Conservation (phyloP, 345 rosid species). For the Rhodomyrtus tomentosa region DNA sequence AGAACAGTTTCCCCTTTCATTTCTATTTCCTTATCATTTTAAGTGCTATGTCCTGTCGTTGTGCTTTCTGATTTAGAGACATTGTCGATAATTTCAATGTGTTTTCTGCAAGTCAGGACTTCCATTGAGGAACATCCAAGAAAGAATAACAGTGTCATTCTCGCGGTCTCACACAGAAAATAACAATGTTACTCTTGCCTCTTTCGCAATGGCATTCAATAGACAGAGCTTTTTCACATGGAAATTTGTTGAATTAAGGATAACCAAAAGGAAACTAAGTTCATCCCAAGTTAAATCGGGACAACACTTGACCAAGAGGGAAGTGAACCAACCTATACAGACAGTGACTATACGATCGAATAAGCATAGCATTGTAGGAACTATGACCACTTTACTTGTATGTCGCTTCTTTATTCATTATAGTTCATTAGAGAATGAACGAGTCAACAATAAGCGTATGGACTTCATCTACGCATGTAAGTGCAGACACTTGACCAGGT, state of each 20-base stretch:
- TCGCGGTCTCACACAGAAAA: not conserved
- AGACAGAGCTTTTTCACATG: not conserved
- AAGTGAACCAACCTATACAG: not conserved
- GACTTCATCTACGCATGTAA: not conserved
- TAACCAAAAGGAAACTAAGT: not conserved
- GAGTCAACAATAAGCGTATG: not conserved
- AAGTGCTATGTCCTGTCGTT: not conserved
- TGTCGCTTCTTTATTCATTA: not conserved
- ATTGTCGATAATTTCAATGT: not conserved
- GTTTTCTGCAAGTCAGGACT: not conserved
- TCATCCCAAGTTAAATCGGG: not conserved
- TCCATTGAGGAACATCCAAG: not conserved
- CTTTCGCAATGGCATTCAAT: not conserved
- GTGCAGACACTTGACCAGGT: not conserved
- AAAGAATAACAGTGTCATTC: not conserved
- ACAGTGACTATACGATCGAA: not conserved
- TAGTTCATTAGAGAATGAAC: not conserved
- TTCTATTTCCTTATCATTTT: not conserved
- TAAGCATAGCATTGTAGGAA: not conserved
- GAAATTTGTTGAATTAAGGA: not conserved
- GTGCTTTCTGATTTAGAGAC: not conserved
- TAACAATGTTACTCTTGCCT: not conserved
- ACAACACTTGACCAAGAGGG: not conserved
- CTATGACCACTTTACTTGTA: not conserved
- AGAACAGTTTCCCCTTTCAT: not conserved